Evolutionary conservation across 495 filamentous ascomycete species (phyloP), one percentile per base, ranked within the genome.

Genomic region (Penicillium soppii): DNA sequence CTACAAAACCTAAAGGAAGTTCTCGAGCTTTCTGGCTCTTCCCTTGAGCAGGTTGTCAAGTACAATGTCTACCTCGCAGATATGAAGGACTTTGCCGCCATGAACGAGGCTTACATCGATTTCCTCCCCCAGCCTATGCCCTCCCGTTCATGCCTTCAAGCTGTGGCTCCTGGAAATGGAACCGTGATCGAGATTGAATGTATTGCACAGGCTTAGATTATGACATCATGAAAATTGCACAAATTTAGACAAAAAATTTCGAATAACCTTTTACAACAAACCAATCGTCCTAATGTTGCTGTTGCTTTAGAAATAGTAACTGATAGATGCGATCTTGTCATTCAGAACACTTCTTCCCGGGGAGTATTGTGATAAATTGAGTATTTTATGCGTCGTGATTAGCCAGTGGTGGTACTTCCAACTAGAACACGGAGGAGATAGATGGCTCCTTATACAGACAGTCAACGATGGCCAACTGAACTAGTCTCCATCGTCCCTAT

Each of bases 81-180:
- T 43, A 88, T 90, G 85, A 78, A 79, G 47, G 79, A 87, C 56
- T 90, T 89, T 45, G 74, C 73, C 1, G 78, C 81, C 35, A 82
- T 89, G 79, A 87, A 84, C 54, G 70, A 73, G 47, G 79, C 71
- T 0, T 85, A 82, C 51, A 64, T 67, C 50, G 60, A 67, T 42
- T 71, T 71, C 44, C 47, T 69, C 16, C 65, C 60, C 9, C 53
- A 72, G 57, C 69, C 69, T 7, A 72, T 70, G 69, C 69, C 69
- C 8, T 63, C 67, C 5, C 58, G 69, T 10, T 70, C 67, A 6
- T 72, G 67, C 26, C 54, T 72, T 7, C 67, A 72, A 58, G 69
- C 69, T 6, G 50, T 70, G 42, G 53, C 69, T 30, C 69, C 69
- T n/a, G 69, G 69, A 10, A 56, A 69, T 7, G 57, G 67, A 1